Evolutionary conservation across 2,329 filamentous ascomycete species (phyloP).

Genomic region (Karstenula rhodostoma): DNA sequence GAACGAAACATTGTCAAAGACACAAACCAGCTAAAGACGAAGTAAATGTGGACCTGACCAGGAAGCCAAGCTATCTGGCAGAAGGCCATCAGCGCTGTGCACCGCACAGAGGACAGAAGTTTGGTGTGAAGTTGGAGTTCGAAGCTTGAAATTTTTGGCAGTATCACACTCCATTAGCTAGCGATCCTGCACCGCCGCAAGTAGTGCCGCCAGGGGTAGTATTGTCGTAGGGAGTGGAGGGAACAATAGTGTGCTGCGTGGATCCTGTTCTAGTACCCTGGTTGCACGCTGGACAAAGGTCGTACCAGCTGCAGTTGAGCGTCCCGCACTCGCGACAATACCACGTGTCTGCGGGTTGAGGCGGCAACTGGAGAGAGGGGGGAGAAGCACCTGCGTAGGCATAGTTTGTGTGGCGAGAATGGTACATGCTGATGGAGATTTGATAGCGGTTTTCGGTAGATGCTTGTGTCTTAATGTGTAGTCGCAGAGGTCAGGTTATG

Average conservation of each 20-base stretch:
- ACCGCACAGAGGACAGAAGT: conserved; percentile 16
- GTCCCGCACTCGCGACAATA: conserved; percentile 21
- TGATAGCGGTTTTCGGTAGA: background rate
- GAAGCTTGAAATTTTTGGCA: conserved; percentile 12
- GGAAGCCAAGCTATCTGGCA: no score
- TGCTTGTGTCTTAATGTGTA: background rate
- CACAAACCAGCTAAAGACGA: background rate
- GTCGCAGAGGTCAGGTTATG: background rate
- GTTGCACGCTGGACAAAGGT: conserved; percentile 18
- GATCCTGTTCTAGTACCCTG: background rate
- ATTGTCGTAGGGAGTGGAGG: background rate
- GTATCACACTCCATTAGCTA: conserved; percentile 8
- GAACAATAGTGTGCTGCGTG: background rate
- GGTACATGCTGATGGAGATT: background rate
- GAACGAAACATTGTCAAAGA: background rate
- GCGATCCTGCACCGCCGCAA: conserved; percentile 7
- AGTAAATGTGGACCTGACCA: no score
- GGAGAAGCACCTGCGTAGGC: background rate
- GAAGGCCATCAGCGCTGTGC: background rate
- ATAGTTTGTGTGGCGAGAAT: background rate
- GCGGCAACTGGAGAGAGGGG: background rate
- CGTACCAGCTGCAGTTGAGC: conserved; percentile 14
- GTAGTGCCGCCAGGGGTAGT: background rate
- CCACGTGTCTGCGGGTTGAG: conserved; percentile 21
- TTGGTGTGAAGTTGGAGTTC: conserved; percentile 13